Conservation (phyloP, 2,329 filamentous ascomycete species). For the Chaetoscypha palmicola region DNA sequence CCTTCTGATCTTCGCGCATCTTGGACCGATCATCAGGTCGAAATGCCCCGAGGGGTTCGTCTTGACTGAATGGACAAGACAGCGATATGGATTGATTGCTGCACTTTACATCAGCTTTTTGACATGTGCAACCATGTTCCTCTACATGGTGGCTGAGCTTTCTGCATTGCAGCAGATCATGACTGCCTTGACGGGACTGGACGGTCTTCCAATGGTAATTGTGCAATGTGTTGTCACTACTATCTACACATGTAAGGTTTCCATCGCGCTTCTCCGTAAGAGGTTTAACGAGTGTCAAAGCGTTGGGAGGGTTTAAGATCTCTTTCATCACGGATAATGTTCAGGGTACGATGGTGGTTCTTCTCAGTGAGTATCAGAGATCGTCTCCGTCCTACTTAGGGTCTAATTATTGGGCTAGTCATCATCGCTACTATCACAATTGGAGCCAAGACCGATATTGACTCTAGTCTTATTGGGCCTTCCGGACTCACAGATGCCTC, state of each 20-base stretch:
- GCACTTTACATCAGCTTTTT: slow-evolving; percentile 70
- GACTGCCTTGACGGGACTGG: slow-evolving; percentile 63
- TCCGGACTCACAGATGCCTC: slow-evolving; percentile 63
- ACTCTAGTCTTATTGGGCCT: slow-evolving; percentile 58
- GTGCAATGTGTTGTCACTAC: slow-evolving; percentile 73
- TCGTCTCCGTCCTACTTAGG: no score
- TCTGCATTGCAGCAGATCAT: slow-evolving; percentile 77
- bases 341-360: slow-evolving; percentile 71
- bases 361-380: slow-evolving; percentile 41
- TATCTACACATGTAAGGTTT: slow-evolving; percentile 65
- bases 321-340: slow-evolving; percentile 80
- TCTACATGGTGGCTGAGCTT: slow-evolving; percentile 83
- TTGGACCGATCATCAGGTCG: slow-evolving; percentile 70
- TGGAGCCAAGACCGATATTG: slow-evolving; percentile 66
- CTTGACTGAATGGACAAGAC: slow-evolving; percentile 75
- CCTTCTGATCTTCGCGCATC: slow-evolving; percentile 63
- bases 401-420: slow-evolving; percentile 32
- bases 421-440: slow-evolving; percentile 72
- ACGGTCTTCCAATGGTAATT: slow-evolving; percentile 68
- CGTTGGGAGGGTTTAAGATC: slow-evolving; percentile 73
- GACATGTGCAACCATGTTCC: slow-evolving; percentile 72
- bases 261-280: not conserved
- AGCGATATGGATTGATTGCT: slow-evolving; percentile 64
- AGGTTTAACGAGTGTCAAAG: slow-evolving; percentile 34
- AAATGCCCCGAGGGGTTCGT: slow-evolving; percentile 82